Evolutionary conservation across 1,284 basidiomycete species (phyloP).

Genomic region (Pyrrhoderma lamaoense): DNA sequence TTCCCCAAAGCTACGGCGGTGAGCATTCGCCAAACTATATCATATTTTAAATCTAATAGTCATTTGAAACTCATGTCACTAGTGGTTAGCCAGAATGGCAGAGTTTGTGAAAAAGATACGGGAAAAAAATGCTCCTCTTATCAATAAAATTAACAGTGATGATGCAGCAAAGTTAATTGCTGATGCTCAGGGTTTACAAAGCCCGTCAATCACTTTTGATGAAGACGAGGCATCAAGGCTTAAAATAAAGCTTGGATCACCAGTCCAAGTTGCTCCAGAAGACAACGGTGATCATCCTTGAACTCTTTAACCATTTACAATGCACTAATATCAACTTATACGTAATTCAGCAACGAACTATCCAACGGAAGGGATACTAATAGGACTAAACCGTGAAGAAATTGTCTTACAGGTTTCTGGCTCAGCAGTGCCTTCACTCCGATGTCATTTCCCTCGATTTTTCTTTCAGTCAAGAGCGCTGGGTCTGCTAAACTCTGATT

Average conservation of each 20-base stretch:
- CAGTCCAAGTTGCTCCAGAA: slow-evolving; percentile 39
- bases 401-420: slow-evolving; percentile 40
- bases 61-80: background rate
- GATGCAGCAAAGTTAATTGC: slow-evolving; percentile 40
- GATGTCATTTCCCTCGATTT: slow-evolving; percentile 45
- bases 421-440: slow-evolving; percentile 30
- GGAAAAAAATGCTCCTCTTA: slow-evolving; percentile 23
- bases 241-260: slow-evolving; percentile 31
- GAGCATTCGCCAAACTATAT: slow-evolving; percentile 8
- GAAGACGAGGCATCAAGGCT: slow-evolving; percentile 36
- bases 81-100: slow-evolving; percentile 43
- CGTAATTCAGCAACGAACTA: slow-evolving; percentile 13
- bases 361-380: slow-evolving; percentile 34
- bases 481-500: slow-evolving; percentile 9
- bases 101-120: slow-evolving; percentile 29
- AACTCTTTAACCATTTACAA: slow-evolving; percentile 35
- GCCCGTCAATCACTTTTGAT: slow-evolving; percentile 38
- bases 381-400: slow-evolving; percentile 43
- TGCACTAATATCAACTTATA: slow-evolving; percentile 1
- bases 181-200: slow-evolving; percentile 29
- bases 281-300: slow-evolving; percentile 37
- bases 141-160: slow-evolving; percentile 30
- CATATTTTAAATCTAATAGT: slow-evolving; percentile 4
- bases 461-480: slow-evolving; percentile 21
- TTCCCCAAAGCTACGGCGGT: slow-evolving; percentile 39